Evolutionary conservation across 2,329 filamentous ascomycete species (phyloP).

Genomic region (Dothistroma septosporum): DNA sequence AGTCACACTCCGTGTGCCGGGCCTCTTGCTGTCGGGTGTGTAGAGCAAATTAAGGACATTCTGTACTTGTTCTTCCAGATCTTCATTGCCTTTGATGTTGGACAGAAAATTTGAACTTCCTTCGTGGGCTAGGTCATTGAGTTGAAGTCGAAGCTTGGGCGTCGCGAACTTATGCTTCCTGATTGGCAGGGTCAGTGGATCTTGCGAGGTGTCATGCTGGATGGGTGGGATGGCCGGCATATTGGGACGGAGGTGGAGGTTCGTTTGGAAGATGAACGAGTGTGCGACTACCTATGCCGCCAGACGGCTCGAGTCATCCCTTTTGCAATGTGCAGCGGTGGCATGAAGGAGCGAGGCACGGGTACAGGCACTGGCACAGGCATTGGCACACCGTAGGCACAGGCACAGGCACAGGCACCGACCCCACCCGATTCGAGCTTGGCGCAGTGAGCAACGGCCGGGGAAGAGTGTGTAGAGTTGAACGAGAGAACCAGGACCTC

Average conservation of each 20-base stretch:
- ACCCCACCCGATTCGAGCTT: background rate
- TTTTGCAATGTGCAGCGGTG: background rate
- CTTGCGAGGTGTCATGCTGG: constrained; percentile 15
- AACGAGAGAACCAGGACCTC: too few species aligned
- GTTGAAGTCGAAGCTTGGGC: constrained; percentile 46
- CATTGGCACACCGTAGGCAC: too few species aligned
- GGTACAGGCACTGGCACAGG: background rate
- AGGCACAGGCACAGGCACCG: background rate
- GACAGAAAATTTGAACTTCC: constrained; percentile 65
- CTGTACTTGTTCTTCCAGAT: constrained; percentile 60
- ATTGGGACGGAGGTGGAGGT: background rate
- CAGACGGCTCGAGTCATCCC: background rate
- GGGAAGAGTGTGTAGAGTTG: too few species aligned
- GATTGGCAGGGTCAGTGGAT: constrained; percentile 18
- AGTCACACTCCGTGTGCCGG: constrained; percentile 78
- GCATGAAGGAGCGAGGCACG: background rate
- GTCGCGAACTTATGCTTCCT: constrained; percentile 36
- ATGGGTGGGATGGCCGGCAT: constrained; percentile 8
- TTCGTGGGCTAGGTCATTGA: constrained; percentile 50
- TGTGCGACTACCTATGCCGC: background rate
- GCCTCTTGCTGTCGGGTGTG: constrained; percentile 39
- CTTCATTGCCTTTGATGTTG: constrained; percentile 57
- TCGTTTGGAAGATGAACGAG: background rate
- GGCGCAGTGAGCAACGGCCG: background rate
- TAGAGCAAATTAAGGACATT: constrained; percentile 74